phyloP scores from a whole-genome alignment of 2,329 filamentous ascomycete genomes.

The Lachnum nothofagi region DNA sequence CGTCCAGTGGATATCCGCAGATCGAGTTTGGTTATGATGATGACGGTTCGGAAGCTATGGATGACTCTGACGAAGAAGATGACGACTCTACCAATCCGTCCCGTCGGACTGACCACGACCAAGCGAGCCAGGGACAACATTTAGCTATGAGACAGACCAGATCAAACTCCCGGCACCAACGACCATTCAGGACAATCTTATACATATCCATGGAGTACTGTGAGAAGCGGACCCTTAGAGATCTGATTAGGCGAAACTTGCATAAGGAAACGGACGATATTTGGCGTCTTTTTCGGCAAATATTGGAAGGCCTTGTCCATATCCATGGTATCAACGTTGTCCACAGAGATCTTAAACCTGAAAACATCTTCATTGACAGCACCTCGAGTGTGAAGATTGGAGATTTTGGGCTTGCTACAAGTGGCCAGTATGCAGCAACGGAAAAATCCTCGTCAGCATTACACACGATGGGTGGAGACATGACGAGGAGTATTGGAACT shows the following conservation, averaged over 20 bases:
- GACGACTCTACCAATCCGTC: constrained; percentile 41
- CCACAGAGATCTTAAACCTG: constrained; percentile 91
- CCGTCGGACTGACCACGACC: constrained; percentile 32
- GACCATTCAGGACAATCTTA: constrained; percentile 64
- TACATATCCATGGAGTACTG: constrained; percentile 99
- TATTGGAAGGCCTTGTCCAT: constrained; percentile 82
- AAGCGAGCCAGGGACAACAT: constrained; percentile 15
- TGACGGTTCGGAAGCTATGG: constrained; percentile 42
- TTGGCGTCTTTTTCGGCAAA: constrained; percentile 87
- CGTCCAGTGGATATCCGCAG: constrained; percentile 70
- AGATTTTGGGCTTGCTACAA: constrained; percentile 92
- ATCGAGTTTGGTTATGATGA: constrained; percentile 67
- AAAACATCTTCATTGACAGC: constrained; percentile 94
- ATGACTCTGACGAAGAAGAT: constrained; percentile 41
- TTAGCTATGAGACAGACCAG: constrained; percentile 26
- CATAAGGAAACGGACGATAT: constrained; percentile 70
- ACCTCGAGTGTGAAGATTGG: constrained; percentile 90
- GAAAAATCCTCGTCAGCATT: constrained; percentile 43
- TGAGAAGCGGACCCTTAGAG: constrained; percentile 78
- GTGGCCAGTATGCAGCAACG: constrained; percentile 63
- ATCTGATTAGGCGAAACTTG: constrained; percentile 74
- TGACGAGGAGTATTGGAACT: constrained; percentile 70
- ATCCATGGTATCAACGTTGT: constrained; percentile 90
- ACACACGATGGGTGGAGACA: constrained; percentile 43
- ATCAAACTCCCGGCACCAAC: constrained; percentile 37